phyloP scores from a whole-genome alignment of 1,139 yeast genomes.

The Saccharomycopsis phalli region DNA sequence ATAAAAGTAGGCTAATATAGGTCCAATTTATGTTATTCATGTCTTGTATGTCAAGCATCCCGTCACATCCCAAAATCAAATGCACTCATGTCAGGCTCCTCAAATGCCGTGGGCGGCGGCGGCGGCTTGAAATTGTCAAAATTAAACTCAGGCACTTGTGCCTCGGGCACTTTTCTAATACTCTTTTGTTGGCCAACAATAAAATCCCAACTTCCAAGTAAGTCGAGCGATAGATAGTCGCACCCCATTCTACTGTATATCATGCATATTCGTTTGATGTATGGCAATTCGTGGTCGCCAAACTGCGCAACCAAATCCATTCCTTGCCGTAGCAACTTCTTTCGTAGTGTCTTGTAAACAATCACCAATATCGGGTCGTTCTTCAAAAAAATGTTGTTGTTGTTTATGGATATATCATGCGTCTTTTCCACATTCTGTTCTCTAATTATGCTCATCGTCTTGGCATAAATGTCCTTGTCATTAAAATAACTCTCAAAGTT shows the following conservation, averaged over 20 bases:
- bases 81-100: slow-evolving; percentile 77
- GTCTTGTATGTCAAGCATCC: too few species aligned
- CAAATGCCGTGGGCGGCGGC: slow-evolving; percentile 51
- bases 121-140: slow-evolving; percentile 17
- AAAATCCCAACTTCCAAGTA: slow-evolving; percentile 67
- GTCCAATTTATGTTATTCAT: too few species aligned
- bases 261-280: slow-evolving; percentile 52
- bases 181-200: slow-evolving; percentile 9
- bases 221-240: slow-evolving; percentile 59
- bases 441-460: slow-evolving; percentile 24
- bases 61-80: slow-evolving; percentile 46
- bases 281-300: slow-evolving; percentile 46
- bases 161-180: neutral
- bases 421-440: slow-evolving; percentile 23
- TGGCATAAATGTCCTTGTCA: slow-evolving; percentile 13
- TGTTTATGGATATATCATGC: slow-evolving; percentile 19
- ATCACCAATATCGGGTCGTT: slow-evolving; percentile 78
- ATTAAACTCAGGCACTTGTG: neutral
- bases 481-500: neutral
- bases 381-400: slow-evolving; percentile 44
- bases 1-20: too few species aligned
- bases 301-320: slow-evolving; percentile 30
- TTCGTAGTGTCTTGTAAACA: slow-evolving; percentile 54
- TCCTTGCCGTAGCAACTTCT: slow-evolving; percentile 39
- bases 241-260: slow-evolving; percentile 89